Base-by-base conservation (phyloP, 2,329 filamentous ascomycete genomes). In the Fusarium fracticaudum region DNA sequence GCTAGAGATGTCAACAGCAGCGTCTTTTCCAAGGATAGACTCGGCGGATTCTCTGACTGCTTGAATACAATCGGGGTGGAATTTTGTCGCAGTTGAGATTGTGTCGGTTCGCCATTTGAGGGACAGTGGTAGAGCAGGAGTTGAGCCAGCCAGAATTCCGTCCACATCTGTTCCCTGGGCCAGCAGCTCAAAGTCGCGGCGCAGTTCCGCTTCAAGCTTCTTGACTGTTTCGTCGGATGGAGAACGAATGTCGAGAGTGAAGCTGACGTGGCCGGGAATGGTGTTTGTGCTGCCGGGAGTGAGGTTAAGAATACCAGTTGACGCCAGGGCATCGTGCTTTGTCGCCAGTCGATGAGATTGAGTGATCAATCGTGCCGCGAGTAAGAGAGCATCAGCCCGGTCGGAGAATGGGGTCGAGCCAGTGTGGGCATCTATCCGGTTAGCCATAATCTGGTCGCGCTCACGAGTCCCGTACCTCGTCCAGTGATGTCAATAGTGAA, bases 261-360 rank as follows among this genome's bases (percentile, higher is more conserved):
- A 93, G 33, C 84, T 86, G 17, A 93, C 92, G 18, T 84, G 83
- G 1, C 91, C 90, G 0, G 92, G 91, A 1, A 93, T 90, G 0
- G 92, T 94, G 79, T 94, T 94, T 20, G 91, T 91, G 53, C 87
- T 90, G 8, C 91, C 91, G 1, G 90, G 92, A 33, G 70, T 72
- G 22, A 65, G 66, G 2, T 45, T 63, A 15, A 82, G 51, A 11
- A 80, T 79, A 0, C 81, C 81, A 1, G 80, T 80, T 0, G 81
- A 81, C 2, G 78, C 66, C 1, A 83, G 71, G 2, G 76, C 81
- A 2, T 67, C 67, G 35, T 71, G 59, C 17, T 74, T 60, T 1
- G 77, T 73, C 5, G 79, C 80, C 4, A 80, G 54, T 4, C 44
- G 54, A 41, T 82, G 79, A 0, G 76, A 72, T 1, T 77, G 78